phyloP scores from a whole-genome alignment of 1,284 basidiomycete species.

The Tilletia caries region DNA sequence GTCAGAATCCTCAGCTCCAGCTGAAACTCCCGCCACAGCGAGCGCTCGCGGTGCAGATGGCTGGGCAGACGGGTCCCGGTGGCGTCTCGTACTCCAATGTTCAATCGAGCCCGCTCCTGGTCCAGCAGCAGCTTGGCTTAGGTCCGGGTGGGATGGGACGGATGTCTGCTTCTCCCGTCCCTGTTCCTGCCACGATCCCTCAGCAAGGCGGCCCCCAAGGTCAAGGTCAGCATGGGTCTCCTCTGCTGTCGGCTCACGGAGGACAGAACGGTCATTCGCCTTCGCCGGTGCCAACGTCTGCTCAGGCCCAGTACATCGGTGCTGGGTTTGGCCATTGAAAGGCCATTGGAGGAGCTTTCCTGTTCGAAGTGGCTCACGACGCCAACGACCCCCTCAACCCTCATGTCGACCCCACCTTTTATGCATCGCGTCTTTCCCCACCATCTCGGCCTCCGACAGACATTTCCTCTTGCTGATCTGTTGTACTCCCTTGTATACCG shows the following conservation, averaged over 20 bases:
- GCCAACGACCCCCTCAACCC: too few relatives aligned
- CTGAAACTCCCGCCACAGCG: constrained; percentile 16
- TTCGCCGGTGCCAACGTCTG: constrained; percentile 1
- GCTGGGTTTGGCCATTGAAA: background rate
- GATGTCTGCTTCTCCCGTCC: constrained; percentile 10
- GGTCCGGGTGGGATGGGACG: background rate
- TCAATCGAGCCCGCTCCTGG: background rate
- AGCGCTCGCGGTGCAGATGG: constrained; percentile 10
- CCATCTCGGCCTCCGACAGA: too few relatives aligned
- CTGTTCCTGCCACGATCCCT: background rate
- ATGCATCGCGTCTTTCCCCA: too few relatives aligned
- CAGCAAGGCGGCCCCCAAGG: background rate
- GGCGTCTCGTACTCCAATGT: background rate
- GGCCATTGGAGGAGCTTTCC: background rate
- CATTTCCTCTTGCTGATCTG: too few relatives aligned
- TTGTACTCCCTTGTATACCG: background rate
- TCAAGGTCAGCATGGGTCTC: constrained; percentile 9
- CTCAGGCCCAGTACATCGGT: constrained; percentile 5
- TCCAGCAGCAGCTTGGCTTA: background rate
- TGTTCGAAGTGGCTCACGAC: too few relatives aligned
- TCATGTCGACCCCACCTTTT: too few relatives aligned
- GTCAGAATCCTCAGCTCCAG: constrained; percentile 15
- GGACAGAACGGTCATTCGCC: constrained; percentile 7
- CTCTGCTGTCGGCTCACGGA: background rate
- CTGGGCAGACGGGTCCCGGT: background rate